These are phyloP conservation scores for Kuraishia piskuri DNA, from an alignment of 805 yeast genomes.

Conservation along the genomic window DNA sequence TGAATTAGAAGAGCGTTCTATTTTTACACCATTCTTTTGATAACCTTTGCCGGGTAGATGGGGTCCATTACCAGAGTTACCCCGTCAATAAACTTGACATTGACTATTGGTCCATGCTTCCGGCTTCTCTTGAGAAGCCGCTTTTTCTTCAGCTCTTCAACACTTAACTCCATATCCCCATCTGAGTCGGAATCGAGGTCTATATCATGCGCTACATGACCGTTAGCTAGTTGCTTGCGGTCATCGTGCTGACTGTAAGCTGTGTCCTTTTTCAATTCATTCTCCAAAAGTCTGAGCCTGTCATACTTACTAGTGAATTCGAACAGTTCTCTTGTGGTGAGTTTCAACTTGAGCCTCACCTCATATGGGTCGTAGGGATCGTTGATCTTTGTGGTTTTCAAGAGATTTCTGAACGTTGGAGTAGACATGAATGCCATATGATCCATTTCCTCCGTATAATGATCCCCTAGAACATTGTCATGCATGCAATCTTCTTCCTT, in stretches of 20 bases:
- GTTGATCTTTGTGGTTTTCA: slow-evolving; percentile 39
- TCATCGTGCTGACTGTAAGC: slow-evolving; percentile 7
- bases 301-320: slow-evolving; percentile 28
- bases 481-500: not conserved
- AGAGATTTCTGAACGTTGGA: slow-evolving; percentile 22
- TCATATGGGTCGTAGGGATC: slow-evolving; percentile 42
- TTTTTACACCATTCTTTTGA: not conserved
- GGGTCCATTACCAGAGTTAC: slow-evolving; percentile 33
- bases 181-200: slow-evolving; percentile 13
- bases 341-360: slow-evolving; percentile 36
- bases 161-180: slow-evolving; percentile 20
- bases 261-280: slow-evolving; percentile 20
- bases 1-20: not conserved
- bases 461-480: not conserved
- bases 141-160: slow-evolving; percentile 16
- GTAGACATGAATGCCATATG: slow-evolving; percentile 4
- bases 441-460: not conserved
- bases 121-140: slow-evolving; percentile 18
- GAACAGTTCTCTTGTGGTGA: slow-evolving; percentile 42
- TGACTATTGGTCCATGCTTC: slow-evolving; percentile 27
- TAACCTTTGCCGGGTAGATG: slow-evolving; percentile 14
- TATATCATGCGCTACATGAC: not conserved
- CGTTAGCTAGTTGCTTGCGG: not conserved
- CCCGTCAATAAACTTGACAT: slow-evolving; percentile 28
- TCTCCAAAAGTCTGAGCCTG: slow-evolving; percentile 27